These are phyloP conservation scores for Exophiala sideris DNA, from an alignment of 2,329 filamentous ascomycete species.

Conservation along the genomic window DNA sequence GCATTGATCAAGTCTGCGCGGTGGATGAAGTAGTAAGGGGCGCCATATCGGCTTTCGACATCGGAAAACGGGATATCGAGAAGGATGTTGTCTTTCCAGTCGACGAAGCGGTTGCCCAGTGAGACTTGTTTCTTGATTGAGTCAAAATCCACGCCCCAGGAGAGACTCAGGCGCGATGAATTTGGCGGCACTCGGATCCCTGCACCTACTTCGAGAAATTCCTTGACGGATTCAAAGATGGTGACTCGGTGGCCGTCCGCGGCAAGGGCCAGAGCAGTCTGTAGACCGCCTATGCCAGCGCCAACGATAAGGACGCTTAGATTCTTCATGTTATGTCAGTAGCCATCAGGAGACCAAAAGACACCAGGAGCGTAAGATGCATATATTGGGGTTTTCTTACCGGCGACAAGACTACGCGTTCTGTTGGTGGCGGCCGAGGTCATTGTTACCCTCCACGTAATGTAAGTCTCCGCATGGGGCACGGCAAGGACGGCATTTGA, in stretches of 20 bases:
- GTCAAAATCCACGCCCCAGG: slow-evolving; percentile 22
- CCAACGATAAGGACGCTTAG: slow-evolving; percentile 25
- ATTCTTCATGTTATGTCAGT: slow-evolving; percentile 6
- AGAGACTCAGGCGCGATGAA: slow-evolving; percentile 20
- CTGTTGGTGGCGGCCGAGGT: too few relatives aligned
- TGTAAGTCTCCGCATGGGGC: too few relatives aligned
- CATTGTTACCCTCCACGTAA: too few relatives aligned
- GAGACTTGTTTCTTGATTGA: slow-evolving; percentile 29
- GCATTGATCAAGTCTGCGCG: slow-evolving; percentile 31
- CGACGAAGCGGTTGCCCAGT: slow-evolving; percentile 31
- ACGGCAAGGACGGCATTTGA: too few relatives aligned
- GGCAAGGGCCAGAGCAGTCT: slow-evolving; percentile 28
- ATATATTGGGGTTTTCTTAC: too few relatives aligned
- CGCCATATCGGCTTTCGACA: slow-evolving; percentile 29
- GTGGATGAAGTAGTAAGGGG: slow-evolving; percentile 34
- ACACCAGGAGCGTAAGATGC: too few relatives aligned
- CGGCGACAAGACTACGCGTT: too few relatives aligned
- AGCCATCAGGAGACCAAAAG: too few relatives aligned
- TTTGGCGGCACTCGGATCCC: slow-evolving; percentile 30
- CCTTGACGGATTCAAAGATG: slow-evolving; percentile 29
- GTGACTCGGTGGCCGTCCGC: slow-evolving; percentile 28
- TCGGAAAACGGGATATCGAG: slow-evolving; percentile 28
- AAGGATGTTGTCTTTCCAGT: slow-evolving; percentile 32
- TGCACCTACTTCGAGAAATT: slow-evolving; percentile 27
- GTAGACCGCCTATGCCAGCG: slow-evolving; percentile 26